phyloP scores from a whole-genome alignment of 176 grass and related monocot genomes.

The Carex cristatella region DNA sequence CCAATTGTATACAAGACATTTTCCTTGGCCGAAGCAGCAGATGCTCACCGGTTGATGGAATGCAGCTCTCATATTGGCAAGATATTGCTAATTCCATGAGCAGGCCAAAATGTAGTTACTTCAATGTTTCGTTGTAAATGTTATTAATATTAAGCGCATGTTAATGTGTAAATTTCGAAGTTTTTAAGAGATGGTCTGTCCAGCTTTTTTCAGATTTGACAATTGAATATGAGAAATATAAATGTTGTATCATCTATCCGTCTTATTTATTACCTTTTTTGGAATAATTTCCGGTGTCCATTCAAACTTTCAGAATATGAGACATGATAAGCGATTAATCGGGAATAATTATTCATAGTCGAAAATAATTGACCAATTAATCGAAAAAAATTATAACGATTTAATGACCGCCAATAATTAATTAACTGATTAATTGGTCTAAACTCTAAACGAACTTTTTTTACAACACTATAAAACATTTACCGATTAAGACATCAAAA shows the following conservation, averaged over 20 bases:
- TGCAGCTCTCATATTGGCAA: slow-evolving; percentile 70
- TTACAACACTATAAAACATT: no score
- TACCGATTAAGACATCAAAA: no score
- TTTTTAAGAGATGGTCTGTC: background rate
- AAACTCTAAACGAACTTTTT: no score
- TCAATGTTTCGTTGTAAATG: background rate
- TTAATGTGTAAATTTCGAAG: background rate
- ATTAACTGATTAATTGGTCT: no score
- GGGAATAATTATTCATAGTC: no score
- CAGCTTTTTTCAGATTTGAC: background rate
- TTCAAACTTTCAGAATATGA: no score
- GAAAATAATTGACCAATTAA: no score
- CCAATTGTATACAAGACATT: slow-evolving; percentile 59
- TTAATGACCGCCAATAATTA: no score
- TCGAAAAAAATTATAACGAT: no score
- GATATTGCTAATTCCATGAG: slow-evolving; percentile 72
- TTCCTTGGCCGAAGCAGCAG: slow-evolving; percentile 52
- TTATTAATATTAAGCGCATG: background rate
- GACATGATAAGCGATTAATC: no score
- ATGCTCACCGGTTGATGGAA: slow-evolving; percentile 82
- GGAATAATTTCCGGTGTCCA: no score
- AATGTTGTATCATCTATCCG: background rate
- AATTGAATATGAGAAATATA: background rate
- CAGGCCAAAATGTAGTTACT: background rate
- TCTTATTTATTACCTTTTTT: background rate